Evolutionary conservation across 2,329 filamentous ascomycete genomes (phyloP).

Genomic region (Madurella fahalii): DNA sequence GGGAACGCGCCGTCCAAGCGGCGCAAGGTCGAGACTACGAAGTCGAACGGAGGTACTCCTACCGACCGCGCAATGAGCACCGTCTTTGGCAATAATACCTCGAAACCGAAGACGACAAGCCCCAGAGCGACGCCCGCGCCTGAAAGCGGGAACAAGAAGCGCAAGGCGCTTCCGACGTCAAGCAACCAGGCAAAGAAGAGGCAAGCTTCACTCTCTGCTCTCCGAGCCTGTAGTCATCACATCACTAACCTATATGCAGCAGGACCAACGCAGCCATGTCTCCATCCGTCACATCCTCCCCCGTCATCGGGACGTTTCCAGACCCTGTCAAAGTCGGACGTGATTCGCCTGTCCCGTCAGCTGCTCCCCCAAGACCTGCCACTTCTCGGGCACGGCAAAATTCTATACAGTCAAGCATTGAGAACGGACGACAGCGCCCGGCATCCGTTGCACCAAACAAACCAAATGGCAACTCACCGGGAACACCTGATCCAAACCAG

Average conservation of each 20-base stretch:
- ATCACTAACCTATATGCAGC: conserved; percentile 22
- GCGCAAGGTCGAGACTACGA: conserved; percentile 75
- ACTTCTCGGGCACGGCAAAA: conserved; percentile 73
- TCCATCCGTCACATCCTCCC: conserved; percentile 70
- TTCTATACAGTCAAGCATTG: conserved; percentile 58
- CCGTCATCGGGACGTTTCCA: conserved; percentile 64
- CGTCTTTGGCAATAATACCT: conserved; percentile 46
- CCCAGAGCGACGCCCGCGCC: conserved; percentile 64
- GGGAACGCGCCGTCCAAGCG: conserved; percentile 62
- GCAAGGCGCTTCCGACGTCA: conserved; percentile 59
- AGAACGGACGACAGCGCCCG: conserved; percentile 52
- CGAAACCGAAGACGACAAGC: conserved; percentile 59
- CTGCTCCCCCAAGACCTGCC: conserved; percentile 55
- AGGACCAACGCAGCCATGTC: conserved; percentile 50
- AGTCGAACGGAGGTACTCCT: conserved; percentile 43
- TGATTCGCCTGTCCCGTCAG: conserved; percentile 57
- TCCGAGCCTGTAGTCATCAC: background rate
- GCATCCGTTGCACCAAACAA: conserved; percentile 60
- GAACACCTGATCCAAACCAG: conserved; percentile 34
- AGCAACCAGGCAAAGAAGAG: conserved; percentile 76
- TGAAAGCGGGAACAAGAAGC: conserved; percentile 66
- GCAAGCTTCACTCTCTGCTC: conserved; percentile 44
- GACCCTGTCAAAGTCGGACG: conserved; percentile 52
- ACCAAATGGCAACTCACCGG: conserved; percentile 47
- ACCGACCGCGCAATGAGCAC: conserved; percentile 68